These are phyloP conservation scores for Sarocladium oryzae DNA, from an alignment of 2,329 filamentous ascomycete genomes.

Conservation along the genomic window DNA sequence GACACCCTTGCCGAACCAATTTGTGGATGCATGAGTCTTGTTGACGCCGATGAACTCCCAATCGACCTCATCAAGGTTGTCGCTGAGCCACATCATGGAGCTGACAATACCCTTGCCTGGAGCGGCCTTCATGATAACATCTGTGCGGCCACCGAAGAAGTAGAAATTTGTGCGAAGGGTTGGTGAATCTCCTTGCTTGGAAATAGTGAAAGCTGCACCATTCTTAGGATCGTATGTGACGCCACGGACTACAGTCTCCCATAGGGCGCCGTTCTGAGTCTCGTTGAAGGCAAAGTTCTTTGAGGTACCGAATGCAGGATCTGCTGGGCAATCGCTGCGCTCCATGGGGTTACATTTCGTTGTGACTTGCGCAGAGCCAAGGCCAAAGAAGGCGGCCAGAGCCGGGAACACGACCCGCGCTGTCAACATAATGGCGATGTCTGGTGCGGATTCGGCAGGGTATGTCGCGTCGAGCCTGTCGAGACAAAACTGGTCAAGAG, in stretches of 20 bases:
- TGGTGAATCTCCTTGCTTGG: slow-evolving; percentile 64
- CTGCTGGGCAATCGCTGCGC: slow-evolving; percentile 56
- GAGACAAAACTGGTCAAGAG: neutral
- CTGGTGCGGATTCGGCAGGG: neutral
- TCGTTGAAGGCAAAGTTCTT: slow-evolving; percentile 59
- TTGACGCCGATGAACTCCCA: slow-evolving; percentile 76
- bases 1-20: slow-evolving; percentile 74
- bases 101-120: slow-evolving; percentile 70
- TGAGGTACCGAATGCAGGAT: slow-evolving; percentile 62
- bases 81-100: slow-evolving; percentile 75
- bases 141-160: slow-evolving; percentile 78
- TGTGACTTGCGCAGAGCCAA: slow-evolving; percentile 63
- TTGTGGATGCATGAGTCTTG: slow-evolving; percentile 56
- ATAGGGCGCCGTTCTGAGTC: slow-evolving; percentile 52
- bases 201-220: slow-evolving; percentile 70
- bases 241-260: slow-evolving; percentile 62
- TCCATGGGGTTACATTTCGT: slow-evolving; percentile 75
- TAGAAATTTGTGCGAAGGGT: slow-evolving; percentile 76
- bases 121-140: slow-evolving; percentile 72
- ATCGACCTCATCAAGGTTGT: slow-evolving; percentile 82
- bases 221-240: slow-evolving; percentile 53
- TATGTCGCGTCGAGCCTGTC: slow-evolving; percentile 3
- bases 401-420: slow-evolving; percentile 21
- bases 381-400: slow-evolving; percentile 33
- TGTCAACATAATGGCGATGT: slow-evolving; percentile 18